Evolutionary conservation across 148 eudicot genomes (phyloP).

Genomic region (Nepenthes gracilis): DNA sequence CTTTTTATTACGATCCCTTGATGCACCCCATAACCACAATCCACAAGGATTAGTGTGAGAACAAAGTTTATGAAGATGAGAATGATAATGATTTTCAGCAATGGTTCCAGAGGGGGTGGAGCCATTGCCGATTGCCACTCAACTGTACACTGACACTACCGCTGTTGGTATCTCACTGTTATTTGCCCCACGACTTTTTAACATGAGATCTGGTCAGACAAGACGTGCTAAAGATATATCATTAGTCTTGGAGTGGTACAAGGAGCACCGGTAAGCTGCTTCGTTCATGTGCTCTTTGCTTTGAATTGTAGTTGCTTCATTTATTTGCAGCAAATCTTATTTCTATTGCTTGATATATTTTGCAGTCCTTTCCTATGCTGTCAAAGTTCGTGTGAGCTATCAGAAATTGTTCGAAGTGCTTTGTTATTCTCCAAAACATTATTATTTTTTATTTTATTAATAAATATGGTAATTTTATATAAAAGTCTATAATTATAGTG

Average conservation of each 20-base stretch:
- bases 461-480: no score
- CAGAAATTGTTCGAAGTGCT: constrained; percentile 13
- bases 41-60: constrained; percentile 60
- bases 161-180: constrained; percentile 90
- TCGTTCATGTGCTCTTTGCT: not conserved
- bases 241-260: constrained; percentile 94
- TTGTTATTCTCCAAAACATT: no score
- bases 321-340: not conserved
- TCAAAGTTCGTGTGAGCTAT: constrained; percentile 97
- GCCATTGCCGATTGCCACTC: constrained; percentile 58
- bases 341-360: constrained; percentile 2
- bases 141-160: constrained; percentile 87
- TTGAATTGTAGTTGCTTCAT: not conserved
- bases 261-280: constrained; percentile 80
- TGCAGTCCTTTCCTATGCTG: constrained; percentile 98
- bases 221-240: constrained; percentile 98
- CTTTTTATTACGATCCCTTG: constrained; percentile 94
- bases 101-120: constrained; percentile 65
- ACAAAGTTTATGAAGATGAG: constrained; percentile 53
- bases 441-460: no score
- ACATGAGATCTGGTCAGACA: constrained; percentile 96
- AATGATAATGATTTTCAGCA: constrained; percentile 72
- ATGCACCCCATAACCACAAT: constrained; percentile 70
- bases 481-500: no score
- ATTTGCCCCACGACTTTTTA: constrained; percentile 94